Percentiles rank a stretch among this genome's conserved stretches.
phyloP scores from a whole-genome alignment of 495 filamentous ascomycete species.

The Aspergillus bertholletiae region DNA sequence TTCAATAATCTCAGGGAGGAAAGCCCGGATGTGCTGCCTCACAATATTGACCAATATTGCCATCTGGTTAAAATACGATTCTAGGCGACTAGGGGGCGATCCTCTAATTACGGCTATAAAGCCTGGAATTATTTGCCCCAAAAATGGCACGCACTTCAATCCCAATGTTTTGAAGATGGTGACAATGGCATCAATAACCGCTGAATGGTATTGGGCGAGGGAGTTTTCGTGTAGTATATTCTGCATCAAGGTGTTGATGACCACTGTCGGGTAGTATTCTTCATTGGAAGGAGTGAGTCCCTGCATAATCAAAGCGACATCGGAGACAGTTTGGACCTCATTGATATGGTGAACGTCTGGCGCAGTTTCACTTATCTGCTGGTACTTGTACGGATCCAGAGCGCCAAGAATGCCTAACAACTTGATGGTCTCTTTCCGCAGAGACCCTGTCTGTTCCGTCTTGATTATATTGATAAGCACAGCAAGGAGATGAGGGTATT shows the following conservation, averaged over 20 bases:
- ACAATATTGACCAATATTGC: conserved; percentile 92
- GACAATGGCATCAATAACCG: conserved; percentile 98
- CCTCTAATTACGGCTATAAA: conserved; percentile 83
- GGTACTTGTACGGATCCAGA: conserved; percentile 93
- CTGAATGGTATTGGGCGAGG: conserved; percentile 81
- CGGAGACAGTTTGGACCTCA: conserved; percentile 66
- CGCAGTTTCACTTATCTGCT: conserved; percentile 52
- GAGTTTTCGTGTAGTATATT: conserved; percentile 85
- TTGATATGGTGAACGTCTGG: conserved; percentile 50
- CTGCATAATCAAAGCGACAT: conserved; percentile 96
- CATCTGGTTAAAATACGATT: conserved; percentile 96
- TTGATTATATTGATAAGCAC: conserved; percentile 92
- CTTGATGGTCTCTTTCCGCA: conserved; percentile 93
- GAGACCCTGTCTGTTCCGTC: conserved; percentile 74
- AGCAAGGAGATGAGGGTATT: conserved; percentile 88
- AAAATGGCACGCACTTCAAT: conserved; percentile 89
- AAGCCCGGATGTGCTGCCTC: conserved; percentile 89
- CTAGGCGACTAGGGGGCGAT: conserved; percentile 67
- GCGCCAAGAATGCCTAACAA: conserved; percentile 95
- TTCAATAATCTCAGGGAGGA: conserved; percentile 75
- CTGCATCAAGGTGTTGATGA: conserved; percentile 89
- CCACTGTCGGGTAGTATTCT: conserved; percentile 97
- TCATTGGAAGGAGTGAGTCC: conserved; percentile 95
- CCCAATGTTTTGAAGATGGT: conserved; percentile 96
- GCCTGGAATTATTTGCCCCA: conserved; percentile 88